phyloP scores from a whole-genome alignment of 2,329 filamentous ascomycete genomes.

The Balansia obtecta region DNA sequence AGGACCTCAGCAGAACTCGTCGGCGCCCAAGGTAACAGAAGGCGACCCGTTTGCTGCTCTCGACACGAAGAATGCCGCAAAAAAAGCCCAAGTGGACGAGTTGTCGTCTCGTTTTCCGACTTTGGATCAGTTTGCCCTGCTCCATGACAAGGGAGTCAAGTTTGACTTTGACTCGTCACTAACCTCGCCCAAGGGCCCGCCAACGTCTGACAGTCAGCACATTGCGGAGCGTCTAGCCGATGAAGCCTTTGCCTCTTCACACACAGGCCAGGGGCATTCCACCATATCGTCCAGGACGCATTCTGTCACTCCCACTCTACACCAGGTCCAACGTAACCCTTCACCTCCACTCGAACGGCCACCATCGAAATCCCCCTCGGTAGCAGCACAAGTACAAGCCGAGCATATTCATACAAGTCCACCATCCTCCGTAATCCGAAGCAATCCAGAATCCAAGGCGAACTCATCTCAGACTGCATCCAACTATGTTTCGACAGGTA shows the following conservation, averaged over 20 bases:
- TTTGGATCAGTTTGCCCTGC: slow-evolving; percentile 80
- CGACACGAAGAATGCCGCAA: slow-evolving; percentile 45
- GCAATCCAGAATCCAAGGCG: slow-evolving; percentile 47
- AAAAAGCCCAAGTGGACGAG: slow-evolving; percentile 53
- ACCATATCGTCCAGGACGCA: slow-evolving; percentile 16
- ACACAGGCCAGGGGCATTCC: slow-evolving; percentile 10
- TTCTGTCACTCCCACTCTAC: slow-evolving; percentile 17
- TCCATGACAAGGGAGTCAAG: slow-evolving; percentile 72
- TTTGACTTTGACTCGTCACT: slow-evolving; percentile 65
- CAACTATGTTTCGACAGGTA: slow-evolving; percentile 49
- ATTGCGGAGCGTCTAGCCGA: slow-evolving; percentile 71
- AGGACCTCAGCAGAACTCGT: slow-evolving; percentile 40
- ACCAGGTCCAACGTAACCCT: slow-evolving; percentile 10
- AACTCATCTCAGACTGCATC: slow-evolving; percentile 34
- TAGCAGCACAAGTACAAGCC: slow-evolving; percentile 29
- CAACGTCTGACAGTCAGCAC: slow-evolving; percentile 42
- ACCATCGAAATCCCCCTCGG: slow-evolving; percentile 27
- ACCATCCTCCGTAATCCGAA: slow-evolving; percentile 52
- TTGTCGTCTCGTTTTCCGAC: slow-evolving; percentile 78
- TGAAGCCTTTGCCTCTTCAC: slow-evolving; percentile 58
- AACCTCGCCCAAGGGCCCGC: slow-evolving; percentile 35
- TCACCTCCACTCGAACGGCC: slow-evolving; percentile 17
- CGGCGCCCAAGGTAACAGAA: slow-evolving; percentile 48
- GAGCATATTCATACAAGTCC: slow-evolving; percentile 35
- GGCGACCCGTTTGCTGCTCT: slow-evolving; percentile 86